phyloP scores from a whole-genome alignment of 345 rosid species.

The Orychophragmus violaceus region DNA sequence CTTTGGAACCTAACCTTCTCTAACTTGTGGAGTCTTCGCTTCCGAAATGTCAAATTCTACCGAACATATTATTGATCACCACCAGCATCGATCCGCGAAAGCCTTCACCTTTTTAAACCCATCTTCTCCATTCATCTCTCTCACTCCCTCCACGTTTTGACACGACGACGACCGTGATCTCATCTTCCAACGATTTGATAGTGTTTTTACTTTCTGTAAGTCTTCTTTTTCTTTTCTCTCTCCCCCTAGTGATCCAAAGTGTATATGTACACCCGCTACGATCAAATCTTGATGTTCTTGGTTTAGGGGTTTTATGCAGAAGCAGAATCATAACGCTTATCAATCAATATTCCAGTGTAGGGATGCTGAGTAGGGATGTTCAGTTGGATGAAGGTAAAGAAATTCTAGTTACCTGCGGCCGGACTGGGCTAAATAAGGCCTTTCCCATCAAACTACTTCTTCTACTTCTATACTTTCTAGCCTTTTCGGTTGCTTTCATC shows the following conservation, averaged over 20 bases:
- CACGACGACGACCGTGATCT: not conserved
- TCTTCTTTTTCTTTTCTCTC: not conserved
- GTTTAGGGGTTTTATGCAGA: not conserved
- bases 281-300: not conserved
- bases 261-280: too few species aligned
- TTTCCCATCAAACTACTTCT: constrained; percentile 47
- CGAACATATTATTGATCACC: not conserved
- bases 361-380: constrained; percentile 48
- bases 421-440: constrained; percentile 43
- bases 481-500: constrained; percentile 46
- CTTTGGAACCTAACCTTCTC: constrained; percentile 18
- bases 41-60: not conserved
- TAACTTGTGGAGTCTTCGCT: not conserved
- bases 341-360: not conserved
- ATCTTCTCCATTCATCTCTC: not conserved
- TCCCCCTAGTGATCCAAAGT: too few species aligned
- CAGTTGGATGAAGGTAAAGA: constrained; percentile 67
- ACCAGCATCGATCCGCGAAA: not conserved
- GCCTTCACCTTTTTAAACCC: not conserved
- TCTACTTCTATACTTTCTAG: constrained; percentile 44
- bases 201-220: constrained; percentile 4
- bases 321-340: not conserved
- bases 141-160: not conserved
- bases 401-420: constrained; percentile 5
- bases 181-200: not conserved